Evolutionary conservation across 148 eudicot genomes (phyloP).

Genomic region (Fagopyrum tataricum): DNA sequence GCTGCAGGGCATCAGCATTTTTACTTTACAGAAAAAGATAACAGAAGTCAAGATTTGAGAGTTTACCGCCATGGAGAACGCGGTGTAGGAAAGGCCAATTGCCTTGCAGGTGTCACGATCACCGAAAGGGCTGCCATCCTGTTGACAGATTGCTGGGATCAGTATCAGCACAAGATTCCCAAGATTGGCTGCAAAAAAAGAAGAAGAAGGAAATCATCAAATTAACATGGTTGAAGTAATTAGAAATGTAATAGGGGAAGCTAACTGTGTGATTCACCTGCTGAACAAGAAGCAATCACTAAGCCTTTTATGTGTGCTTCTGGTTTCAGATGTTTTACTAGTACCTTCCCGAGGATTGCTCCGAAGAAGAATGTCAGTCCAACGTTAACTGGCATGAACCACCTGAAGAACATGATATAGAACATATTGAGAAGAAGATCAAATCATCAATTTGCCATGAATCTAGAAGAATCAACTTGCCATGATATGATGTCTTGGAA

Average conservation of each 20-base stretch:
- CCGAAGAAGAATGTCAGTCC: conserved; percentile 77
- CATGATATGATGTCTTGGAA: conserved; percentile 14
- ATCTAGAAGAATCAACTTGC: neutral
- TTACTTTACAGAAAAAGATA: neutral
- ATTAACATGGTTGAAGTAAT: too few species aligned
- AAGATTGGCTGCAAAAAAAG: conserved; percentile 51
- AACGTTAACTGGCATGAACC: conserved; percentile 84
- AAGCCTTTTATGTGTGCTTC: conserved; percentile 60
- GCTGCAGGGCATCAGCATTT: conserved; percentile 34
- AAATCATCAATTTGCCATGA: neutral
- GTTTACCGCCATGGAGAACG: conserved; percentile 93
- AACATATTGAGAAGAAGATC: neutral
- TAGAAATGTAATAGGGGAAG: too few species aligned
- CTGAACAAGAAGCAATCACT: conserved; percentile 56
- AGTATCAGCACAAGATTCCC: conserved; percentile 75
- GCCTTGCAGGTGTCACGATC: conserved; percentile 40
- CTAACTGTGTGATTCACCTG: conserved; percentile 29
- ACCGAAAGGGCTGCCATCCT: conserved; percentile 76
- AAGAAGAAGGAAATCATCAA: neutral
- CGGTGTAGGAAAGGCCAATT: conserved; percentile 59
- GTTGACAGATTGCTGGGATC: conserved; percentile 71
- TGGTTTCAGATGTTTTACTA: conserved; percentile 61
- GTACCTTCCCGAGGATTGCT: conserved; percentile 72
- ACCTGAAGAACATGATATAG: conserved; percentile 37
- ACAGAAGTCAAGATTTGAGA: neutral